Conservation (phyloP, 2,329 filamentous ascomycete species). For the Tolypocladium album region DNA sequence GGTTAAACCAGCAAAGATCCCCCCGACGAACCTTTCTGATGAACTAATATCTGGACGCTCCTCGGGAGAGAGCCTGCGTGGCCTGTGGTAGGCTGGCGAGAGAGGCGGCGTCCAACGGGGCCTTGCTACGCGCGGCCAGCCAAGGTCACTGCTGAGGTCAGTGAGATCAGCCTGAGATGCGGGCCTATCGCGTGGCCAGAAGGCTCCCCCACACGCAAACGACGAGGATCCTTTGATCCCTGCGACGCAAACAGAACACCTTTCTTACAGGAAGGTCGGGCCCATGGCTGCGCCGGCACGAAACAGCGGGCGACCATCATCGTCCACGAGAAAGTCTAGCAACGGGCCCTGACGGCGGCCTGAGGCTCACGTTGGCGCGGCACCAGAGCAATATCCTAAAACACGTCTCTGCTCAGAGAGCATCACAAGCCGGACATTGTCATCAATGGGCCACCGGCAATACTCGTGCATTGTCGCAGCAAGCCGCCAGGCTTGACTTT, state of each 20-base stretch:
- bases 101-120: background rate
- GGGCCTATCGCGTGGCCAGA: background rate
- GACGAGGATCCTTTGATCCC: background rate
- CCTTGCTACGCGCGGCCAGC: background rate
- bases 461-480: background rate
- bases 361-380: background rate
- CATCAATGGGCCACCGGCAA: background rate
- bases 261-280: background rate
- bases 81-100: background rate
- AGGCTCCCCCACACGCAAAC: background rate
- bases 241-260: background rate
- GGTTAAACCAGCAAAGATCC: background rate
- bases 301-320: background rate
- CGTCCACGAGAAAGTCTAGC: too few relatives aligned
- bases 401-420: background rate
- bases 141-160: background rate
- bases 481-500: background rate
- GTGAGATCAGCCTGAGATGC: background rate
- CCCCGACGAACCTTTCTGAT: background rate
- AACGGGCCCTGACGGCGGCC: background rate
- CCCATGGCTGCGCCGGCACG: background rate
- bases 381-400: background rate
- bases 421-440: background rate
- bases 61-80: background rate
- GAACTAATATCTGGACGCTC: background rate